A percentile compares a stretch with the other conserved stretches of the same genome.
phyloP scores from a whole-genome alignment of 805 yeast genomes.

The Metschnikowia colocasiae region DNA sequence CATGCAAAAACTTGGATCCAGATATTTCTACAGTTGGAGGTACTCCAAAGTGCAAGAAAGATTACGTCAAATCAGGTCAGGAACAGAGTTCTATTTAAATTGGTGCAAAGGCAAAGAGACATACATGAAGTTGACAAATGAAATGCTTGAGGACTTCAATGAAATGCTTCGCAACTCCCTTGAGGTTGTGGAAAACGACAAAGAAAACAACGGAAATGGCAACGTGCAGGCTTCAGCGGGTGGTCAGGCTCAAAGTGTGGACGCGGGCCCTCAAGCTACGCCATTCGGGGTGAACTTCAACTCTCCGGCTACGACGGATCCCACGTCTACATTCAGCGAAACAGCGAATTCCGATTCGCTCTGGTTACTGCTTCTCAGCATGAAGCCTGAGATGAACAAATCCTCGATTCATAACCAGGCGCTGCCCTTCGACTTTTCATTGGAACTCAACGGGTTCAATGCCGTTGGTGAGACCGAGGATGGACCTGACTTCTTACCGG shows the following conservation, averaged over 20 bases:
- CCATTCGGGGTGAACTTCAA: neutral
- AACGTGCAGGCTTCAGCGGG: neutral
- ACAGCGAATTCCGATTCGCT: slow-evolving; percentile 7
- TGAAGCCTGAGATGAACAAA: slow-evolving; percentile 15
- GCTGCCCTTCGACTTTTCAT: slow-evolving; percentile 8
- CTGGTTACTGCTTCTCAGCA: slow-evolving; percentile 17
- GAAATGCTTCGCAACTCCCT: slow-evolving; percentile 9
- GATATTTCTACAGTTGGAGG: slow-evolving; percentile 21
- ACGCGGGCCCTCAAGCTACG: neutral
- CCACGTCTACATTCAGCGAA: neutral
- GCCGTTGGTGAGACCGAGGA: neutral
- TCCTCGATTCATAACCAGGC: slow-evolving; percentile 5
- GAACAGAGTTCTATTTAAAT: slow-evolving; percentile 15
- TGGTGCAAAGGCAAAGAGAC: slow-evolving; percentile 18
- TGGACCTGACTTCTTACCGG: slow-evolving; percentile 4
- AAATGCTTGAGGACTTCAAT: slow-evolving; percentile 17
- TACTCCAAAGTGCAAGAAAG: slow-evolving; percentile 16
- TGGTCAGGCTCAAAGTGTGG: neutral
- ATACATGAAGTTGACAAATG: slow-evolving; percentile 11
- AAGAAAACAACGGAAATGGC: neutral
- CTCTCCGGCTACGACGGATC: neutral
- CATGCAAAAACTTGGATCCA: slow-evolving; percentile 13
- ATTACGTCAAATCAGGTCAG: slow-evolving; percentile 11
- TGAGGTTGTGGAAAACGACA: slow-evolving; percentile 5
- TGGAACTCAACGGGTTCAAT: slow-evolving; percentile 4